Conservation (phyloP, 2,329 filamentous ascomycete genomes). For the Neonectria neomacrospora region DNA sequence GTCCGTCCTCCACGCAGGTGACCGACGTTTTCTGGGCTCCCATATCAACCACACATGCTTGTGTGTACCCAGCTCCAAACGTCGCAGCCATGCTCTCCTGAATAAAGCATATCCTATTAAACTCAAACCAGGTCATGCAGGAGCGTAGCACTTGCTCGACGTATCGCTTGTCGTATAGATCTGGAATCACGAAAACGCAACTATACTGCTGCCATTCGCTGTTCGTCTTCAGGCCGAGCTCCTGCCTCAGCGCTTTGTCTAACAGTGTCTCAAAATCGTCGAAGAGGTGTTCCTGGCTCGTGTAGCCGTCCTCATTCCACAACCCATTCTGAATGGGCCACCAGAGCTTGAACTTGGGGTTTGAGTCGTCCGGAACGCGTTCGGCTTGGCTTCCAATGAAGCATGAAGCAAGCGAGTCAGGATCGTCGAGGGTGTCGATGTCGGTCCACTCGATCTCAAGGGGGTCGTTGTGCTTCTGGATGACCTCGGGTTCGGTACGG, state of each 20-base stretch:
- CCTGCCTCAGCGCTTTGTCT: slow-evolving; percentile 86
- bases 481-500: slow-evolving; percentile 83
- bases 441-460: slow-evolving; percentile 97
- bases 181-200: slow-evolving; percentile 96
- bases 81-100: slow-evolving; percentile 96
- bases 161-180: slow-evolving; percentile 94
- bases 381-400: slow-evolving; percentile 86
- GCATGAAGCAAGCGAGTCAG: slow-evolving; percentile 68
- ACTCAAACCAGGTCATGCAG: slow-evolving; percentile 88
- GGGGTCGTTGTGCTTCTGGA: slow-evolving; percentile 94
- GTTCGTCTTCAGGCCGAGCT: slow-evolving; percentile 80
- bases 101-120: slow-evolving; percentile 90
- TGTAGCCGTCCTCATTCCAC: slow-evolving; percentile 91
- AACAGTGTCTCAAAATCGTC: slow-evolving; percentile 89
- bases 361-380: slow-evolving; percentile 88
- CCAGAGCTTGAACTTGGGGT: slow-evolving; percentile 89
- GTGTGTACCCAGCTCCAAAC: slow-evolving; percentile 94
- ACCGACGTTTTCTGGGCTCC: slow-evolving; percentile 98
- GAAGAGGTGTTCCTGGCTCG: slow-evolving; percentile 80
- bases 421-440: slow-evolving; percentile 72
- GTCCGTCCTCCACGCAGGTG: slow-evolving; percentile 95
- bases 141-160: slow-evolving; percentile 87
- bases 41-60: slow-evolving; percentile 94
- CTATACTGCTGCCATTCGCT: slow-evolving; percentile 91
- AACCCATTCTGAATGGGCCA: slow-evolving; percentile 91